Percentiles rank a stretch among this genome's conserved stretches.
phyloP scores from a whole-genome alignment of 345 rosid genomes.

The Gossypium mustelinum region DNA sequence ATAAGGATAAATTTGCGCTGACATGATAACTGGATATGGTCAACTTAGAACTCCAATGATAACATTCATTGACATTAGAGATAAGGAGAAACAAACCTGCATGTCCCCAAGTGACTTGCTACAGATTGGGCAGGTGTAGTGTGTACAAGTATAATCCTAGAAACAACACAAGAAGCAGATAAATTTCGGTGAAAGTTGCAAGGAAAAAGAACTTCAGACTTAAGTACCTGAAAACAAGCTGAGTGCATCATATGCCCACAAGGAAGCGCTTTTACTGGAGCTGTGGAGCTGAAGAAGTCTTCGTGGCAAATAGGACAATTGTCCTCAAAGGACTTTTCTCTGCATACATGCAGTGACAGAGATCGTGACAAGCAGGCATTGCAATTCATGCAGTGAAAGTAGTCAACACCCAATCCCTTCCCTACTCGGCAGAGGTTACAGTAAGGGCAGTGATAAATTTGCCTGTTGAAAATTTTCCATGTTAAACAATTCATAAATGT shows the following conservation, averaged over 20 bases:
- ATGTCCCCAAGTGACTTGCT: conserved; percentile 92
- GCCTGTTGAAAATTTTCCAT: conserved; percentile 39
- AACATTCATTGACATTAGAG: background rate
- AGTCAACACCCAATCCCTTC: conserved; percentile 74
- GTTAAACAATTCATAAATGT: conserved; percentile 16
- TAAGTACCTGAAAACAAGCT: conserved; percentile 62
- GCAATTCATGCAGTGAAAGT: conserved; percentile 89
- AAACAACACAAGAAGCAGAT: conserved; percentile 27
- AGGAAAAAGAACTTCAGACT: conserved; percentile 5
- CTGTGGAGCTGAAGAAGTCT: conserved; percentile 58
- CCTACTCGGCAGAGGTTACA: conserved; percentile 87
- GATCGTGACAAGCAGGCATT: conserved; percentile 73
- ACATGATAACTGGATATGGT: background rate
- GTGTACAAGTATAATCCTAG: conserved; percentile 69
- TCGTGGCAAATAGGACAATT: conserved; percentile 87
- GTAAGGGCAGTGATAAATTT: conserved; percentile 84
- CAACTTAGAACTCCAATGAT: background rate
- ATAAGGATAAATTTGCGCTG: background rate
- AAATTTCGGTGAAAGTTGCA: background rate
- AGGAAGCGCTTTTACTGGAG: conserved; percentile 69
- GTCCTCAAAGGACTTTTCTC: conserved; percentile 68
- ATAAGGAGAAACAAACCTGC: conserved; percentile 46
- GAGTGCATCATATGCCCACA: conserved; percentile 95
- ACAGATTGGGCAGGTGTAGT: conserved; percentile 83
- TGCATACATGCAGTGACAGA: conserved; percentile 51